Evolutionary conservation across 2,329 filamentous ascomycete genomes (phyloP).

Genomic region (Nemania bipapillata): DNA sequence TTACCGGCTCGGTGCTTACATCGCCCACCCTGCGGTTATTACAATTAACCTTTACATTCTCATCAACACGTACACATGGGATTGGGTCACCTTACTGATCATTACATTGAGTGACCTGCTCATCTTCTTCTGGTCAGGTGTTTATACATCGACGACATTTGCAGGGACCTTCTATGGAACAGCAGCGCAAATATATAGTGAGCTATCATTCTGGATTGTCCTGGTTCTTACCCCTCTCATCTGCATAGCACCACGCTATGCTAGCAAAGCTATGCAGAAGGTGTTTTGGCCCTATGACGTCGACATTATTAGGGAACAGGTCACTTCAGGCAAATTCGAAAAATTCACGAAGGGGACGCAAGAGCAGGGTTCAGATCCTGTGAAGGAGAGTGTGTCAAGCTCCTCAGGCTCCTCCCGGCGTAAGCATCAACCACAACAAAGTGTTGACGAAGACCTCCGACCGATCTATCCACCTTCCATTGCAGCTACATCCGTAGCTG

Average conservation of each 20-base stretch:
- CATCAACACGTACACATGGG: slow-evolving; percentile 97
- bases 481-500: slow-evolving; percentile 72
- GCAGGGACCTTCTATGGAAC: slow-evolving; percentile 75
- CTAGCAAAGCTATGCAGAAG: slow-evolving; percentile 88
- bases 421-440: slow-evolving; percentile 66
- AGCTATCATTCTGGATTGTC: slow-evolving; percentile 87
- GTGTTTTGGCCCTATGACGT: slow-evolving; percentile 92
- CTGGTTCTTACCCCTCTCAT: slow-evolving; percentile 81
- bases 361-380: slow-evolving; percentile 52
- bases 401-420: slow-evolving; percentile 60
- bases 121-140: slow-evolving; percentile 94
- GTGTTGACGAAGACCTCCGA: slow-evolving; percentile 84
- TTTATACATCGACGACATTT: slow-evolving; percentile 71
- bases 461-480: slow-evolving; percentile 95
- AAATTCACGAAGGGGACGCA: slow-evolving; percentile 63
- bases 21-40: slow-evolving; percentile 84
- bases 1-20: slow-evolving; percentile 84
- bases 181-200: slow-evolving; percentile 79
- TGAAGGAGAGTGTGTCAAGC: slow-evolving; percentile 54
- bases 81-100: slow-evolving; percentile 91
- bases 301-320: slow-evolving; percentile 94
- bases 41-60: slow-evolving; percentile 94
- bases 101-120: slow-evolving; percentile 84
- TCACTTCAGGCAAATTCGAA: slow-evolving; percentile 82
- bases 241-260: slow-evolving; percentile 87